Base-by-base conservation (phyloP, 139 green algal species). In the Coccomyxa sp. region DNA sequence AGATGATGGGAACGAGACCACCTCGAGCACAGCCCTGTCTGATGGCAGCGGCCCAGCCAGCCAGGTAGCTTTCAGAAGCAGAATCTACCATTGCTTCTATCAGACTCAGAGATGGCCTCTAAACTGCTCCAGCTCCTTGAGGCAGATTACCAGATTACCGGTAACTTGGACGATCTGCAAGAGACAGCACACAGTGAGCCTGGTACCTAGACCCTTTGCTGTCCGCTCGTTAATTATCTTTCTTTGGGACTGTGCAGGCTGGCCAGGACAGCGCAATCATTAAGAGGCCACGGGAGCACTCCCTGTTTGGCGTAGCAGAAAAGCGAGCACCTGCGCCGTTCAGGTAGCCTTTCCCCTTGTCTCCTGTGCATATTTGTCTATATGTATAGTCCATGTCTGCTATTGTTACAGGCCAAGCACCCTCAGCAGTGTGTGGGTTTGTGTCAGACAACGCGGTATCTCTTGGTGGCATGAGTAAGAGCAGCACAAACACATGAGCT, bases 251-350 rank as follows among this genome's bases (percentile, higher is more conserved):
- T 16, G 58, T 27, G 27, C 58, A 27, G 18, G 33, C 8, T 8
- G 58, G 16, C 58, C 14, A 24, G 14, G 22, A 33, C 14, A 24
- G 8, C 18, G 58, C 8, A 8, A 8, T 27, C 8, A 27, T 27
- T 31, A 33, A 27, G 58, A 16, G 58, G 24, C 69, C 34, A 12
- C 33, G 35, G 24, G 71, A 76, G 71, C 38, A 34, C 24, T 81
- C 76, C 3, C 70, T 84, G 10, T 84, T 84, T 73, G 76, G 81
- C 6, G 39, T 84, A 31, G 75, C 76, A 31, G 81, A 84, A 27
- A 81, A 84, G 55, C 70, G 76, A 55, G 8, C 22, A 0, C 41
- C 69, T 14, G 69, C 69, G 34, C 80, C 80, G 29, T 50, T 84
- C 31, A 80, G 68, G 80, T 84, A 34, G 8, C 44, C 16, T 18